Evolutionary conservation across 306 rosid species (phyloP).

Genomic region (Trichosanthes truncata): DNA sequence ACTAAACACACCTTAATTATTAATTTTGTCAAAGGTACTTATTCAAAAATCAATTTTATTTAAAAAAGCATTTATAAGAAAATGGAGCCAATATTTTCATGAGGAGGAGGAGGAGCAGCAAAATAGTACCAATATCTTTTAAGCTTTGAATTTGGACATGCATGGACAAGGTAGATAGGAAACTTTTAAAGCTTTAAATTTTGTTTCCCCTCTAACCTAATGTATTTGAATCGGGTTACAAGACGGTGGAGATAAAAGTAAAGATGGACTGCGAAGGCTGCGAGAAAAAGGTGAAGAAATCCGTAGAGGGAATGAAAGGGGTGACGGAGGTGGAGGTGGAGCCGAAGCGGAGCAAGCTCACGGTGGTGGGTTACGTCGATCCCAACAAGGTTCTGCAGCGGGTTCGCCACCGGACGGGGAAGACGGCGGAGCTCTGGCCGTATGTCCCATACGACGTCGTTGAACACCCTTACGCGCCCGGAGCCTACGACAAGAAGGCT

Average conservation of each 20-base stretch:
- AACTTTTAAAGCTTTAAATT: no score
- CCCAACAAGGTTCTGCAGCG: slow-evolving; percentile 27
- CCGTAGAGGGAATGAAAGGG: slow-evolving; percentile 41
- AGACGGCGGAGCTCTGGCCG: slow-evolving; percentile 46
- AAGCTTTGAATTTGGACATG: no score
- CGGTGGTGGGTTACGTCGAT: slow-evolving; percentile 36
- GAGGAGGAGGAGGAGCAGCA: no score
- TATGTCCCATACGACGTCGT: slow-evolving; percentile 39
- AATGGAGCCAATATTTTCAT: no score
- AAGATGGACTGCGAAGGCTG: slow-evolving; percentile 47
- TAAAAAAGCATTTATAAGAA: no score
- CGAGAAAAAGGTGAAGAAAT: slow-evolving; percentile 29
- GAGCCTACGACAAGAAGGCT: slow-evolving; percentile 37
- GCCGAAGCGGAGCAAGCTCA: slow-evolving; percentile 30
- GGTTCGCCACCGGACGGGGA: slow-evolving; percentile 34
- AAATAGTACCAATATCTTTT: no score
- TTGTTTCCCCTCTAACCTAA: not conserved
- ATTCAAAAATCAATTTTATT: no score
- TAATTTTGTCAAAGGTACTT: no score
- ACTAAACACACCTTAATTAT: no score
- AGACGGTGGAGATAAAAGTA: slow-evolving; percentile 42
- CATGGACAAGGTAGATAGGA: no score
- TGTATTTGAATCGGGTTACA: not conserved
- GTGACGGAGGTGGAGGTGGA: slow-evolving; percentile 33
- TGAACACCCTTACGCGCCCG: slow-evolving; percentile 35